A percentile compares a stretch with the other conserved stretches of the same genome.
These are phyloP conservation scores for Paramecium caudatum DNA, from an alignment of 73 alveolate genomes.

Conservation along the genomic window DNA sequence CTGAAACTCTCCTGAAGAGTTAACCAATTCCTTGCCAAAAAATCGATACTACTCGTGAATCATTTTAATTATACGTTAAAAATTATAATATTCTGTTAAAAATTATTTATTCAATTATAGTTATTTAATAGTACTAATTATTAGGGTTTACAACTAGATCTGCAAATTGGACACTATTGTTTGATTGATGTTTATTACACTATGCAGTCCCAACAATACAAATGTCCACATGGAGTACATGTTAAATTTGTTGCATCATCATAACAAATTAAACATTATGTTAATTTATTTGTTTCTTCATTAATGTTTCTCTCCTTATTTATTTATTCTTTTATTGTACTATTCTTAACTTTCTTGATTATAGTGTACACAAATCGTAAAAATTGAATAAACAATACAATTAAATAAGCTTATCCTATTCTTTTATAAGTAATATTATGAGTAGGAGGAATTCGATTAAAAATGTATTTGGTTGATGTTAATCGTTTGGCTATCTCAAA, in stretches of 20 bases:
- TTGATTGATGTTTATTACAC: slow-evolving; percentile 71
- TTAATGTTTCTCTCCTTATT: slow-evolving; percentile 10
- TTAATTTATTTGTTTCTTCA: slow-evolving; percentile 63
- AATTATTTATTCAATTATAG: slow-evolving; percentile 46
- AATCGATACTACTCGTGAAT: slow-evolving; percentile 17
- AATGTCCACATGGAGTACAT: slow-evolving; percentile 84
- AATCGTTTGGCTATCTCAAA: slow-evolving; percentile 67
- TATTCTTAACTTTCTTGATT: not conserved
- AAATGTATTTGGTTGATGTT: slow-evolving; percentile 37
- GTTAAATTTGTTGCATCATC: slow-evolving; percentile 74
- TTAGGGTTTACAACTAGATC: slow-evolving; percentile 79
- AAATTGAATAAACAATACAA: slow-evolving; percentile 37
- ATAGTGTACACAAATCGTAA: not conserved
- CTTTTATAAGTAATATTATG: slow-evolving; percentile 66
- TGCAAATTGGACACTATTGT: slow-evolving; percentile 83
- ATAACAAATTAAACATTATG: slow-evolving; percentile 79
- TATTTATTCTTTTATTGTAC: not conserved
- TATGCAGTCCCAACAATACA: slow-evolving; percentile 88
- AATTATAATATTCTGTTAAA: slow-evolving; percentile 41
- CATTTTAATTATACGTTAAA: slow-evolving; percentile 45
- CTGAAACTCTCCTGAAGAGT: slow-evolving; percentile 51
- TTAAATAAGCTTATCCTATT: slow-evolving; percentile 49
- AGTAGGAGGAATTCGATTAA: slow-evolving; percentile 56
- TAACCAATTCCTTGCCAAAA: slow-evolving; percentile 55
- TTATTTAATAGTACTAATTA: slow-evolving; percentile 59